Evolutionary conservation across 2,329 filamentous ascomycete genomes (phyloP).

Genomic region (Fusarium nematophilum): DNA sequence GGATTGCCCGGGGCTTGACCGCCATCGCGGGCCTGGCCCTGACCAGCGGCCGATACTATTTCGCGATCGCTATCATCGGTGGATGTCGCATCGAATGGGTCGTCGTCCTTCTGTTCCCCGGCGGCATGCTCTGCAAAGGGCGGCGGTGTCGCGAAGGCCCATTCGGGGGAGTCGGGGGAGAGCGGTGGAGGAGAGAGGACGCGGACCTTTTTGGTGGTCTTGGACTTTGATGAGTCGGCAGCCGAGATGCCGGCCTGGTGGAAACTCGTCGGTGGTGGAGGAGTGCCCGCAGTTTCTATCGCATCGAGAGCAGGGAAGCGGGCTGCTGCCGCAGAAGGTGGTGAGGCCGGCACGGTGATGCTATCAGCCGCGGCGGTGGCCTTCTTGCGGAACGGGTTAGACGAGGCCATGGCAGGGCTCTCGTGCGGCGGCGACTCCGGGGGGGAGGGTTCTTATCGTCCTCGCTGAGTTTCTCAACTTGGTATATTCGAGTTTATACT

Average conservation of each 20-base stretch:
- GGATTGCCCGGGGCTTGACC: constrained; percentile 51
- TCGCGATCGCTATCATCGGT: constrained; percentile 46
- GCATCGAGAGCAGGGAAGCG: constrained; percentile 45
- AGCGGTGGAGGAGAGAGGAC: constrained; percentile 72
- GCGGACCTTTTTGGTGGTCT: constrained; percentile 74
- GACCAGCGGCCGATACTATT: constrained; percentile 36
- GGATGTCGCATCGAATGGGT: constrained; percentile 49
- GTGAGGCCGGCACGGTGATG: constrained; percentile 16
- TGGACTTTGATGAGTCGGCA: constrained; percentile 56
- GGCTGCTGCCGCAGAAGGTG: constrained; percentile 24
- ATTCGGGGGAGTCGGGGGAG: constrained; percentile 63
- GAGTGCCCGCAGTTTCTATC: constrained; percentile 44
- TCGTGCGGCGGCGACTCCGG: constrained; percentile 11
- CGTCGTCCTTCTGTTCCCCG: constrained; percentile 39
- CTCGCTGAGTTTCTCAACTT: constrained; percentile 18
- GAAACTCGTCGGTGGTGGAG: constrained; percentile 43
- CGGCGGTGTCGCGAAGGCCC: constrained; percentile 47
- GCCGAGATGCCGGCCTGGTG: constrained; percentile 45
- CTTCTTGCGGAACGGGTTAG: constrained; percentile 65
- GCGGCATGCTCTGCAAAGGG: constrained; percentile 45
- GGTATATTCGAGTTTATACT: constrained; percentile 22
- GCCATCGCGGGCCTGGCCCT: constrained; percentile 37
- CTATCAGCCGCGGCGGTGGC: constrained; percentile 37
- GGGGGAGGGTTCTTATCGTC: constrained; percentile 18
- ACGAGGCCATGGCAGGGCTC: constrained; percentile 50